phyloP scores from a whole-genome alignment of 306 rosid species.

The Astragalus membranaceus region DNA sequence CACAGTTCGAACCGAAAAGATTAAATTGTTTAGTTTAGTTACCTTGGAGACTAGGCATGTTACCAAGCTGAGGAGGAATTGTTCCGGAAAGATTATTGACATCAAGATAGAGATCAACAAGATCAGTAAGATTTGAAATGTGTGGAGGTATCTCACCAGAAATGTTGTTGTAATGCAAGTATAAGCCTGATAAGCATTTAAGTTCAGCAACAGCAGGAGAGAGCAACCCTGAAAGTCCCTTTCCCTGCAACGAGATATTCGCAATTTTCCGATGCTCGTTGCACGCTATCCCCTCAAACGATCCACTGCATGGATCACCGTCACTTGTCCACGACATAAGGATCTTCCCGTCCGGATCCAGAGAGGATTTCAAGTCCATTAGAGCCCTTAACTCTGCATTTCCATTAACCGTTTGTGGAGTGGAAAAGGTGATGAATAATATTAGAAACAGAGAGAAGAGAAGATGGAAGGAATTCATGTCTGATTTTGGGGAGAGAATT shows the following conservation, averaged over 20 bases:
- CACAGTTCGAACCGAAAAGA: neutral
- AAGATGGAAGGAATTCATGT: constrained; percentile 34
- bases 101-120: constrained; percentile 78
- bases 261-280: constrained; percentile 70
- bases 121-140: constrained; percentile 61
- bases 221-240: constrained; percentile 71
- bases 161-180: constrained; percentile 73
- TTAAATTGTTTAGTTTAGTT: neutral
- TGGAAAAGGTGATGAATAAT: neutral
- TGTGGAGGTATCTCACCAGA: constrained; percentile 78
- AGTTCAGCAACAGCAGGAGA: constrained; percentile 75
- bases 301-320: constrained; percentile 76
- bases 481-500: neutral
- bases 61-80: constrained; percentile 60
- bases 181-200: constrained; percentile 72
- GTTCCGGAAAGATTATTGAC: constrained; percentile 66
- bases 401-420: constrained; percentile 32
- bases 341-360: constrained; percentile 69
- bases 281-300: constrained; percentile 69
- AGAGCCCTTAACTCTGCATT: constrained; percentile 72
- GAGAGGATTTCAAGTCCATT: constrained; percentile 62
- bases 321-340: constrained; percentile 69
- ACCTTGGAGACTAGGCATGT: constrained; percentile 80
- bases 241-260: constrained; percentile 79
- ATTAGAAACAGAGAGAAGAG: constrained; percentile 21